A percentile compares a stretch with the other conserved stretches of the same genome.
These are phyloP conservation scores for Alternaria ventricosa DNA, from an alignment of 2,329 filamentous ascomycete genomes.

Conservation along the genomic window DNA sequence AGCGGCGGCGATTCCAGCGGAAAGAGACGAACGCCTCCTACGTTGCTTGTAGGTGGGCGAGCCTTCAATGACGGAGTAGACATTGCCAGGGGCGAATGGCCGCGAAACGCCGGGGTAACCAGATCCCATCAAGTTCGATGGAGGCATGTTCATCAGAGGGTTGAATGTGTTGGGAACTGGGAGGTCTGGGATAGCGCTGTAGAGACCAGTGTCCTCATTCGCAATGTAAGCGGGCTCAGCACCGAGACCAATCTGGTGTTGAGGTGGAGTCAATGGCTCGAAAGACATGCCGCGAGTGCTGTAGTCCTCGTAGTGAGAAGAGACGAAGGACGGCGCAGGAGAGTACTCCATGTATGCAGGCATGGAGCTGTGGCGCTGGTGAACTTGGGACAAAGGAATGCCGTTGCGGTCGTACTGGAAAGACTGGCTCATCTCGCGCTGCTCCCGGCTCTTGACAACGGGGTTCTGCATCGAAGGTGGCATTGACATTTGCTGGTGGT, in stretches of 20 bases:
- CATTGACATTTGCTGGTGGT: constrained; percentile 76
- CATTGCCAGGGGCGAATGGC: constrained; percentile 74
- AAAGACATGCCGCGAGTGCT: constrained; percentile 95
- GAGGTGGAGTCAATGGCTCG: constrained; percentile 94
- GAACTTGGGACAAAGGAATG: constrained; percentile 79
- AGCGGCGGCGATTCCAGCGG: constrained; percentile 76
- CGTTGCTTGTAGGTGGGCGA: constrained; percentile 99
- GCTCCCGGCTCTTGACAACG: constrained; percentile 81
- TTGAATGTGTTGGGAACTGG: constrained; percentile 78
- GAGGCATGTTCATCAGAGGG: constrained; percentile 88
- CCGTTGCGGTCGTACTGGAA: constrained; percentile 93
- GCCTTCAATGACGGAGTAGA: constrained; percentile 95
- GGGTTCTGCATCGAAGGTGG: constrained; percentile 73
- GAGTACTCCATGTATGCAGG: constrained; percentile 98
- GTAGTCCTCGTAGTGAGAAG: constrained; percentile 98
- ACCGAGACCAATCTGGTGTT: constrained; percentile 81
- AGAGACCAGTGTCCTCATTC: constrained; percentile 95
- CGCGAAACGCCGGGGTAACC: constrained; percentile 77
- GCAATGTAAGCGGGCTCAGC: constrained; percentile 96
- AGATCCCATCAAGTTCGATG: constrained; percentile 79
- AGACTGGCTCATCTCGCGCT: constrained; percentile 76
- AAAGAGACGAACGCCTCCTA: constrained; percentile 89
- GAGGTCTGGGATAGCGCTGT: constrained; percentile 92
- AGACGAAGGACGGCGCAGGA: constrained; percentile 95
- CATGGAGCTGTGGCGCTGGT: constrained; percentile 98